phyloP scores from a whole-genome alignment of 352 stramenopile genomes.

The Globisporangium uncinulatum region DNA sequence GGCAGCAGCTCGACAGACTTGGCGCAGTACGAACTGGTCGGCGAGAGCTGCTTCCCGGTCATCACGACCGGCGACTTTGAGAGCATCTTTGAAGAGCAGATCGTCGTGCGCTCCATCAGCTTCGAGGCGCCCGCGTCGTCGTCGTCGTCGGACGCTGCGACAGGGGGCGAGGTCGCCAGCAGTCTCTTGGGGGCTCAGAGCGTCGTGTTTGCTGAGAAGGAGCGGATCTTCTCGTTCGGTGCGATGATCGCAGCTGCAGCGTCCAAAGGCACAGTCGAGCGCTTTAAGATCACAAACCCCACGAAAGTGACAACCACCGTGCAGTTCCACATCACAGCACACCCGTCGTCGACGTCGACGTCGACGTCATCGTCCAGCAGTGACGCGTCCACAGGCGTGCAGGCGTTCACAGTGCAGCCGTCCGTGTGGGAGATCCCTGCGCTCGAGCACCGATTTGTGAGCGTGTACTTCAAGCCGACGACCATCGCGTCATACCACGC shows the following conservation, averaged over 20 bases:
- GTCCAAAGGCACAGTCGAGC: constrained; percentile 80
- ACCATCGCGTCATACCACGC: constrained; percentile 84
- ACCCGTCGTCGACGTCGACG: neutral
- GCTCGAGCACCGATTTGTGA: constrained; percentile 93
- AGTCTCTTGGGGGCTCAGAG: constrained; percentile 35
- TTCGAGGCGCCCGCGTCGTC: constrained; percentile 17
- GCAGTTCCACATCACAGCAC: constrained; percentile 64
- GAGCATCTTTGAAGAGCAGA: constrained; percentile 95
- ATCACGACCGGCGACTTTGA: constrained; percentile 86
- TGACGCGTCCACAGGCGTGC: neutral
- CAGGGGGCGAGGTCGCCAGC: neutral
- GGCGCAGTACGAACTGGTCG: constrained; percentile 84
- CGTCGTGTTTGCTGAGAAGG: constrained; percentile 79
- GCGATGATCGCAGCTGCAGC: constrained; percentile 61
- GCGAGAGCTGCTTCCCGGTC: constrained; percentile 91
- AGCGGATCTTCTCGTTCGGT: constrained; percentile 87
- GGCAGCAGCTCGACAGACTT: constrained; percentile 14
- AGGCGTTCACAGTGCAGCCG: constrained; percentile 88
- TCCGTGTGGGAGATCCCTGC: constrained; percentile 90
- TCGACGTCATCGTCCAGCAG: neutral
- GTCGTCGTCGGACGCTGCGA: neutral
- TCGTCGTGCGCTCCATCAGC: constrained; percentile 78
- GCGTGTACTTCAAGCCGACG: constrained; percentile 89
- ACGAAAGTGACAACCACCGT: constrained; percentile 91
- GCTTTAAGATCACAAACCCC: constrained; percentile 95